Conservation (phyloP, 192 early-diverging fungal genomes). For the Lobosporangium transversale region DNA sequence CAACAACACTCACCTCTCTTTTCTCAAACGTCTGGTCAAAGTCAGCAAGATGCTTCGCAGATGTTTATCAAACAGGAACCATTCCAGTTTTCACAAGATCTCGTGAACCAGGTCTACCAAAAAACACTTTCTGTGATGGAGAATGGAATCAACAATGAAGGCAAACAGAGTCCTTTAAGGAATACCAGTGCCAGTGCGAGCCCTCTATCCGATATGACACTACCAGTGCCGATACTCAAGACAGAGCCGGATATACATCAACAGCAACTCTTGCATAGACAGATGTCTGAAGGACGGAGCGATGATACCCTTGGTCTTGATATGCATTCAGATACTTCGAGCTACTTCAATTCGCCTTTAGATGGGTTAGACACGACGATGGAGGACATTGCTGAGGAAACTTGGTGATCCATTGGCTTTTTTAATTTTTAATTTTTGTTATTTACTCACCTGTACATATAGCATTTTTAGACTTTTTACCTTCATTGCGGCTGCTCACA, state of each 20-base stretch:
- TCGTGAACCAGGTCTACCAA: conserved; percentile 53
- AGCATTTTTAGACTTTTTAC: conserved; percentile 2
- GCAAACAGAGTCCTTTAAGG: conserved; percentile 5
- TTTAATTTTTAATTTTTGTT: background rate
- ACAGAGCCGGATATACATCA: conserved; percentile 14
- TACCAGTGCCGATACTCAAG: conserved; percentile 31
- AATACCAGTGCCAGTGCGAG: conserved; percentile 21
- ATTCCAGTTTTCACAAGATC: conserved; percentile 45
- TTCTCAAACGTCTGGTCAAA: background rate
- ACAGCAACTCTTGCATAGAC: conserved; percentile 22
- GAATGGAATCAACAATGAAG: background rate
- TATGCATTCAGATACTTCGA: conserved; percentile 20
- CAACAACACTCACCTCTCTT: conserved; percentile 15
- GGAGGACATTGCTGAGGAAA: conserved; percentile 45
- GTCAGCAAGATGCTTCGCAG: conserved; percentile 17
- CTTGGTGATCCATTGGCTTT: conserved; percentile 26
- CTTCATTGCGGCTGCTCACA: background rate
- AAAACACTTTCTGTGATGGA: conserved; percentile 46
- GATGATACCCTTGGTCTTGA: conserved; percentile 21
- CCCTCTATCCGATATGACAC: conserved; percentile 35
- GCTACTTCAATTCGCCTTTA: conserved; percentile 44
- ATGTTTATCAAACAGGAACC: conserved; percentile 43
- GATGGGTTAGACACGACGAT: conserved; percentile 45
- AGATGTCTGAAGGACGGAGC: conserved; percentile 14
- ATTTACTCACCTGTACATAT: background rate